These are phyloP conservation scores for Yamadazyma akitaensis DNA, from an alignment of 805 yeast species.

Conservation along the genomic window DNA sequence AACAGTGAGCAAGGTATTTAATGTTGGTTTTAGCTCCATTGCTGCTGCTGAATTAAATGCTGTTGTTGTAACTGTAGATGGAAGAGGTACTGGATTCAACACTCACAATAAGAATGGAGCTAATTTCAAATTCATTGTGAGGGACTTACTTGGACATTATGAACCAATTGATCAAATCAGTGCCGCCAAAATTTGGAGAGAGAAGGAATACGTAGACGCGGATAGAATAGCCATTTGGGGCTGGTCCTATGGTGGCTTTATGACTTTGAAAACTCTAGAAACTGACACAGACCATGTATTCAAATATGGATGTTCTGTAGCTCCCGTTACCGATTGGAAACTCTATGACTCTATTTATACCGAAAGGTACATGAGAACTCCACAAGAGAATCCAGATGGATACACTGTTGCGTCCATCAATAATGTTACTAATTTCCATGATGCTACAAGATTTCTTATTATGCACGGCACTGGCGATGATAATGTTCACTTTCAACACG, in stretches of 20 bases:
- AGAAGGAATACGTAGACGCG: constrained; percentile 57
- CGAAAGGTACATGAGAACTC: constrained; percentile 90
- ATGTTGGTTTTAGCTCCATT: constrained; percentile 65
- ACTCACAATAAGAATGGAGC: constrained; percentile 53
- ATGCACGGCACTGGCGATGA: constrained; percentile 99
- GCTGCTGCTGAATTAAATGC: constrained; percentile 76
- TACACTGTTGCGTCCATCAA: constrained; percentile 57
- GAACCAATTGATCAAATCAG: constrained; percentile 86
- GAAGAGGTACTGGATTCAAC: constrained; percentile 92
- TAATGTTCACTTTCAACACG: constrained; percentile 92
- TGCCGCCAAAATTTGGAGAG: constrained; percentile 73
- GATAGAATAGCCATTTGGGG: constrained; percentile 87
- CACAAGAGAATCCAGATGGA: constrained; percentile 62
- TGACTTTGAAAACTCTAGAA: constrained; percentile 87
- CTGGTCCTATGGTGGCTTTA: constrained; percentile 96
- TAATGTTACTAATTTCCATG: constrained; percentile 54
- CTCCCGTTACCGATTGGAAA: constrained; percentile 95
- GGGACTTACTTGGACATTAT: constrained; percentile 75
- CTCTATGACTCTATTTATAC: constrained; percentile 92
- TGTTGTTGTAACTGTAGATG: constrained; percentile 92
- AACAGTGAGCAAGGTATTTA: constrained; percentile 60
- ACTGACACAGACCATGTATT: constrained; percentile 71
- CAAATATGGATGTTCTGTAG: constrained; percentile 90
- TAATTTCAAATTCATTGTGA: constrained; percentile 68
- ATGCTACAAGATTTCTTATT: constrained; percentile 62